Conservation (phyloP, 805 yeast species). For the Barnettozyma salicaria region DNA sequence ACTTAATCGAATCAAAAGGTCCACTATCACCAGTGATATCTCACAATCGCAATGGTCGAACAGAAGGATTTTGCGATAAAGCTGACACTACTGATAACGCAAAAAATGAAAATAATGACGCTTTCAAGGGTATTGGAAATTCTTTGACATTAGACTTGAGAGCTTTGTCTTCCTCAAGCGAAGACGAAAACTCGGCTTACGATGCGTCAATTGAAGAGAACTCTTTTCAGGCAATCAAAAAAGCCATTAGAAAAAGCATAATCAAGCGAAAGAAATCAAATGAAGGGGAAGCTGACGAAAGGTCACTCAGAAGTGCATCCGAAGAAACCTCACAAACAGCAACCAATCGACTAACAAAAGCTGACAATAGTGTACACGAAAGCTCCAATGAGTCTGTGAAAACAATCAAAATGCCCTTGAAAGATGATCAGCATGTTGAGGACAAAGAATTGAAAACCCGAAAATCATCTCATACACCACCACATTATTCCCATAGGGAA, state of each 20-base stretch:
- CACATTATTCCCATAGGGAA: conserved; percentile 21
- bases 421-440: conserved; percentile 14
- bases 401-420: conserved; percentile 18
- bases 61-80: no score
- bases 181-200: conserved; percentile 10
- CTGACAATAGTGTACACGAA: conserved; percentile 9
- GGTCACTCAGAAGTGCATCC: conserved; percentile 21
- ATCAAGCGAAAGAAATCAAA: conserved; percentile 28
- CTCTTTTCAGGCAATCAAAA: conserved; percentile 43
- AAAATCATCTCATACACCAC: conserved; percentile 15
- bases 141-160: neutral
- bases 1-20: neutral
- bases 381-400: conserved; percentile 12
- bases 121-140: neutral
- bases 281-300: conserved; percentile 12
- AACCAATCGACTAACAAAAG: conserved; percentile 13
- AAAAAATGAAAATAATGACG: neutral
- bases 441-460: conserved; percentile 1
- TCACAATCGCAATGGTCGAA: no score
- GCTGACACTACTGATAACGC: no score
- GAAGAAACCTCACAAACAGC: conserved; percentile 15
- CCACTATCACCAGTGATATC: no score
- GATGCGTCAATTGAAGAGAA: conserved; percentile 28
- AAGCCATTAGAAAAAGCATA: conserved; percentile 40
- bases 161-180: no score